Base-by-base conservation (phyloP, 345 rosid genomes). In the Brassica nigra region DNA sequence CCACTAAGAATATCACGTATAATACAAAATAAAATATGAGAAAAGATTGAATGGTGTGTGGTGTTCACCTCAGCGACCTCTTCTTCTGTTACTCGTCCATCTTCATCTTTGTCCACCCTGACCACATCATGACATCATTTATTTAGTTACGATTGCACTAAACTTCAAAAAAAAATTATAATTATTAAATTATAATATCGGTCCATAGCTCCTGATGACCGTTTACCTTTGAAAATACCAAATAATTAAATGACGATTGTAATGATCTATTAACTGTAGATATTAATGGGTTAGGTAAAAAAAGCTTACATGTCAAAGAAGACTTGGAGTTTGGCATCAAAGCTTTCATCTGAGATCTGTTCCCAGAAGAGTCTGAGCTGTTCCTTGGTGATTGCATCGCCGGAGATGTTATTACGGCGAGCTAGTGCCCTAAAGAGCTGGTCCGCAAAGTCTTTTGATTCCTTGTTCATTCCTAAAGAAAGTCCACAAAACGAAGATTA, bases 91-190 rank as follows among this genome's bases (percentile, higher is more conserved):
- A 94, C 89, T 74, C 95, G 81, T 33, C 98, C 98, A 70, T 89
- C 98, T 5, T 91, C 93, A 31, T 92, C 97, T 80, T 81, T 87
- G 74, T 92, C 97, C 62, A 89, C 90, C 93, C 91, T 89, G 85
- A 84, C 81, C 55, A 68, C 18, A 78, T 3, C 37, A 44, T 78
- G 76, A 78, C 73, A 31, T 81, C 78, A 81, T 30, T 29, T 36
- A 18, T 52, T 62, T 73, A 81, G 71, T 74, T 62, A 66, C 77
- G 9, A 42, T 29, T 66, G 31, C 71, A 69, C 64, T 42, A 66
- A 5, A 47, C 9, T 8, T 42, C 18, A 18, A 18, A 18, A 18
- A 18, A 18, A 18, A 18, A 31, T 31, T 30, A 30, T 2, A 23
- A 30, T 0, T 11, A 42, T 16, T n/a, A 4, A 49, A 14, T 49